Evolutionary conservation across 2,329 filamentous ascomycete species (phyloP).

Genomic region (Aspergillus proliferans): DNA sequence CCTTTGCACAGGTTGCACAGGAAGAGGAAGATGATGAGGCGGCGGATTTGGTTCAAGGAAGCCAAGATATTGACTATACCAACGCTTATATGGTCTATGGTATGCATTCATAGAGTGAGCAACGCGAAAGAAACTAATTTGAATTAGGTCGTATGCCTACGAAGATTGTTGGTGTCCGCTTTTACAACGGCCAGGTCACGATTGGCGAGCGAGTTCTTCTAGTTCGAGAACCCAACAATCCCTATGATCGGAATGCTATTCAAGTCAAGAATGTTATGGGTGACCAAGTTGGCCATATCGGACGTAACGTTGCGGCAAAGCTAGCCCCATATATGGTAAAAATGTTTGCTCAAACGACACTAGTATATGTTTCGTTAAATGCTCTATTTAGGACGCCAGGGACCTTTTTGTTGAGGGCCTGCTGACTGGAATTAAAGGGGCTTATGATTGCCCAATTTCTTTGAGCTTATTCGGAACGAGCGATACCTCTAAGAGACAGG

Average conservation of each 20-base stretch:
- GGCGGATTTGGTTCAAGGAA: conserved; percentile 24
- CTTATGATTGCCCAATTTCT: conserved; percentile 66
- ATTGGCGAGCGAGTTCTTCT: conserved; percentile 58
- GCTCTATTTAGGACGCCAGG: conserved; percentile 43
- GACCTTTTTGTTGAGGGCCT: conserved; percentile 62
- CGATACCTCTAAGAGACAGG: conserved; percentile 46
- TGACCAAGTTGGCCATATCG: conserved; percentile 72
- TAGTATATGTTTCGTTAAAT: neutral
- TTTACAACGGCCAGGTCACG: conserved; percentile 58
- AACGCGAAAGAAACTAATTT: conserved; percentile 1
- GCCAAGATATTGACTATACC: conserved; percentile 31
- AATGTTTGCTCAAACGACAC: neutral
- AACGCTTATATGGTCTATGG: conserved; percentile 35
- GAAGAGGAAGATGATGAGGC: conserved; percentile 34
- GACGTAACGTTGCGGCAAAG: conserved; percentile 60
- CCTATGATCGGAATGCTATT: conserved; percentile 70
- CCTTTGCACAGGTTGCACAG: conserved; percentile 4
- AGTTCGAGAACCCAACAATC: conserved; percentile 61
- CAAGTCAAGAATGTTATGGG: conserved; percentile 70
- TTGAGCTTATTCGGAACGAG: conserved; percentile 64
- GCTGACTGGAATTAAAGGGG: conserved; percentile 59
- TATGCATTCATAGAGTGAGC: conserved; percentile 12
- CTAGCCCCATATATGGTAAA: conserved; percentile 65
- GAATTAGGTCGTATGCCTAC: conserved; percentile 35
- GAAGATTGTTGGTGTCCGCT: conserved; percentile 57